phyloP scores from a whole-genome alignment of 1,284 basidiomycete species.

The Ustilago sp. region DNA sequence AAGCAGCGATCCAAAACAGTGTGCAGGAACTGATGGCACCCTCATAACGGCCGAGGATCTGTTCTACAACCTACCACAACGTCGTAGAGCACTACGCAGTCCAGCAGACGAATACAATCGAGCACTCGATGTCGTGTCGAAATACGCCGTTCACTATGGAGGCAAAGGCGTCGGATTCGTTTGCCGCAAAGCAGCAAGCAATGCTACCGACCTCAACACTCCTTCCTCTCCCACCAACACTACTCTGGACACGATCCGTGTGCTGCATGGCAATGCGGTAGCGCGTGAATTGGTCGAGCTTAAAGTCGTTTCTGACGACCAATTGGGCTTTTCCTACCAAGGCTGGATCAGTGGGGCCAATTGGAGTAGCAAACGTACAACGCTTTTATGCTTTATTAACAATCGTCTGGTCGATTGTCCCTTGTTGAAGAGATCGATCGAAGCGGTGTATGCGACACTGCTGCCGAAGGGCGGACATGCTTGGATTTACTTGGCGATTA shows the following conservation, averaged over 20 bases:
- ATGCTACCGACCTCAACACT: conserved; percentile 79
- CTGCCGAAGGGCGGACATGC: conserved; percentile 92
- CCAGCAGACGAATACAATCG: conserved; percentile 91
- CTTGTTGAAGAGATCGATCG: conserved; percentile 86
- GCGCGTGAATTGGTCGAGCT: conserved; percentile 81
- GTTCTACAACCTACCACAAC: conserved; percentile 93
- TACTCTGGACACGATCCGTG: conserved; percentile 79
- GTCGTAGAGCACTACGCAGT: conserved; percentile 85
- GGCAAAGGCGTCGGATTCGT: conserved; percentile 78
- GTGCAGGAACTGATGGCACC: conserved; percentile 94
- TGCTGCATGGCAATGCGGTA: conserved; percentile 84
- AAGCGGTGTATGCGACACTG: conserved; percentile 84
- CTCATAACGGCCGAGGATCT: conserved; percentile 92
- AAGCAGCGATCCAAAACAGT: conserved; percentile 77
- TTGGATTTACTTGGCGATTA: conserved; percentile 89
- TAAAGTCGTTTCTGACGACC: conserved; percentile 53
- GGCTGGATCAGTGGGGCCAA: conserved; percentile 88
- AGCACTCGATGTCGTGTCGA: conserved; percentile 91
- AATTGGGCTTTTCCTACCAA: conserved; percentile 69
- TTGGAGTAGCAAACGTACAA: conserved; percentile 85
- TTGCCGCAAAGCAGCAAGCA: conserved; percentile 71
- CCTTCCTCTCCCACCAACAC: conserved; percentile 76
- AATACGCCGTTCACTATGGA: conserved; percentile 77
- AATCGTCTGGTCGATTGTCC: conserved; percentile 92
- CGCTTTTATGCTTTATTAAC: conserved; percentile 95